Evolutionary conservation across 352 stramenopile genomes (phyloP), one percentile per base, ranked within the genome.

Genomic region (Thalassiosira hispida): DNA sequence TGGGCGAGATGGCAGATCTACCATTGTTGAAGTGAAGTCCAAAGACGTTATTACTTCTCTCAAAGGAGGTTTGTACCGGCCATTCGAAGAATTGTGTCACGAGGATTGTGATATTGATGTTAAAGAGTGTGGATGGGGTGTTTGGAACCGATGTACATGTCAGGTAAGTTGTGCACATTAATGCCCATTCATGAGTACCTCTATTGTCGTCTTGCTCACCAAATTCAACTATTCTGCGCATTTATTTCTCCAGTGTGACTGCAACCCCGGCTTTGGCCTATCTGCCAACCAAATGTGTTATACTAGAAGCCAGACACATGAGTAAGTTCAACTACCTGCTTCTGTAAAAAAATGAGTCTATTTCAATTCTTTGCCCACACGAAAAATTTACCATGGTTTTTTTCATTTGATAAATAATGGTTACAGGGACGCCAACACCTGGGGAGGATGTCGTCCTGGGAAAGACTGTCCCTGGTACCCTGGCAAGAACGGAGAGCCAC

Each of bases 261-360:
- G 65, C 35, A 51, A 22, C 35, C 52, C 52, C 27, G 65, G 65
- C 8, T 51, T 74, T 23, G 65, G 65, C 52, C 44, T 74, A 18
- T 65, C 49, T 16, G 51, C 65, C 0, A 74, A 74, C 25, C 49
- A 64, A 31, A 11, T 56, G 51, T 74, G 65, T 47, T 74, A 74
- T 52, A 51, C 65, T 65, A 51, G 65, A 22, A 66, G 65, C 42
- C 52, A 35, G 14, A 74, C 65, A 16, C 65, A 74, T 42, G 6
- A 42, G 63, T 72, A 25, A 60, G 63, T 72, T 16, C 12, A 1
- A 18, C 18, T 3, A 47, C n/a, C 25, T 3, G 29, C 22, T 70
- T 8, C 38, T 23, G 33, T 42, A n/a, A n/a, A 1, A 14, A 23
- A 7, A 1, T 52, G 14, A 20, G 1, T 46, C 29, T 33, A 38